phyloP scores from a whole-genome alignment of 768 basidiomycete genomes.

The Albatrellus ellisii region DNA sequence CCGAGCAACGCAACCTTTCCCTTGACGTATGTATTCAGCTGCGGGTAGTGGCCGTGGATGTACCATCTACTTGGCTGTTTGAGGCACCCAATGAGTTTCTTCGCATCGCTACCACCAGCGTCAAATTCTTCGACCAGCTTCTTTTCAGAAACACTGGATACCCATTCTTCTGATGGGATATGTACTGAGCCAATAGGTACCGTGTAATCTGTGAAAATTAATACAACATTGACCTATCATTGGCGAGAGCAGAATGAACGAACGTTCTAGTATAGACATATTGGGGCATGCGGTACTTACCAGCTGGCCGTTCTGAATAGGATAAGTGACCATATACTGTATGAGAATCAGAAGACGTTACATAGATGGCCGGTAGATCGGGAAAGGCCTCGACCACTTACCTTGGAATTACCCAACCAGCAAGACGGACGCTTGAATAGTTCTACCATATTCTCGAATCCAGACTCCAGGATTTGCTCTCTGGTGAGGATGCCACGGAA shows the following conservation, averaged over 20 bases:
- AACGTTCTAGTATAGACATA: not conserved
- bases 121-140: constrained; percentile 31
- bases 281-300: constrained; percentile 31
- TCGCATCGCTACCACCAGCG: constrained; percentile 35
- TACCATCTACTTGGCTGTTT: constrained; percentile 36
- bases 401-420: constrained; percentile 34
- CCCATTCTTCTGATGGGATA: constrained; percentile 21
- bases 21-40: constrained; percentile 29
- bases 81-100: constrained; percentile 27
- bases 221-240: not conserved
- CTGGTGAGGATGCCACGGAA: constrained; percentile 35
- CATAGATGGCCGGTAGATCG: not conserved
- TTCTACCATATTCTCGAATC: constrained; percentile 22
- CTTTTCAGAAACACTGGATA: constrained; percentile 23
- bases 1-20: constrained; percentile 38
- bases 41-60: constrained; percentile 35
- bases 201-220: not conserved
- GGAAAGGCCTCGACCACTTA: constrained; percentile 12
- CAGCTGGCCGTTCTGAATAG: constrained; percentile 28
- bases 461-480: constrained; percentile 26
- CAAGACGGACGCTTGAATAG: constrained; percentile 28
- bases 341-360: not conserved
- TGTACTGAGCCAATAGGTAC: not conserved
- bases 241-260: not conserved
- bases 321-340: constrained; percentile 45